Evolutionary conservation across 106 monocot genomes (phyloP), one percentile per base, ranked within the genome.

Genomic region (Amphibolis antarctica): DNA sequence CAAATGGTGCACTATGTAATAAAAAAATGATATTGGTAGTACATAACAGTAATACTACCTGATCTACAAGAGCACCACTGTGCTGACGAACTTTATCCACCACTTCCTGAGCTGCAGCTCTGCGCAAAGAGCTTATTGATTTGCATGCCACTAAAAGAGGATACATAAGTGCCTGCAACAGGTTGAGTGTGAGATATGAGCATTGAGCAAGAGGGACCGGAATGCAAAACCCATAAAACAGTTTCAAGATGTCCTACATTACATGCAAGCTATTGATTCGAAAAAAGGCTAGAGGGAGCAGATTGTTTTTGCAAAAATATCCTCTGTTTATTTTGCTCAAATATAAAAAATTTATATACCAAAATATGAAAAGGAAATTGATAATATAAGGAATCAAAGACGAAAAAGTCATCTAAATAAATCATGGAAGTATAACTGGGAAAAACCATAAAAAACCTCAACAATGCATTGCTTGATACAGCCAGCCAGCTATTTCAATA

Each of bases 61-160:
- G 98, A 71, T 98, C 98, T 54, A 98, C 98, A 70, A 98, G 98
- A 58, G 63, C 75, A 50, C 91, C 91, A 62, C 87, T 91, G 59
- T 98, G 86, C 73, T 98, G 90, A 49, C 98, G 87, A 67, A 98
- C 91, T 81, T 83, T 98, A 76, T 98, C 87, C 61, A 98, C 87
- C 53, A 98, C 98, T 73, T 98, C 91, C 58, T 81, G 90, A 26
- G 98, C 98, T 13, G 98, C 98, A 59, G 80, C 78, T 81, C 79
- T 71, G 14, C 98, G 89, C 63, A 98, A 73, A 15, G 72, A 28
- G 63, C 98, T 98, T 67, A 98, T 91, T 53, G 98, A 98, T 75
- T 98, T 98, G 84, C 98, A 98, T 22, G 98, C 98, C 28, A 98
- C 98, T 48, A 98, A 66, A 57, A 98, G 78, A 66, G 98, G 98